Base-by-base conservation (phyloP, 2,329 filamentous ascomycete genomes). In the Endoconidiophora laricicola region DNA sequence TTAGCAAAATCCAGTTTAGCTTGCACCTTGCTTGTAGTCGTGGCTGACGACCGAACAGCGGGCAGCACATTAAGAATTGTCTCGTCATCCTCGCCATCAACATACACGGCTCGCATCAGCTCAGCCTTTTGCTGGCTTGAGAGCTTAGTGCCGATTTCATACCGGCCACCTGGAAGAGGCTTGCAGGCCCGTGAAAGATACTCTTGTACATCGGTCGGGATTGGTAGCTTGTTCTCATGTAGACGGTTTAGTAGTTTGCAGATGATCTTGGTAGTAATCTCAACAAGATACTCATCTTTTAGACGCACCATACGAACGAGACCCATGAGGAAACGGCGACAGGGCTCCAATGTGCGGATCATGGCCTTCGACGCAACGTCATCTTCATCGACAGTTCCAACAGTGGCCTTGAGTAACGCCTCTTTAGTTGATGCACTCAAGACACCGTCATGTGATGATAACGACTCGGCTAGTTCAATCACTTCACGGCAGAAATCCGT, bases 401-500 rank as follows among this genome's bases (percentile, higher is more conserved):
- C 61, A 1, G 45, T 23, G 14, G 18, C 47, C 33, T 49, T 50
- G 39, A 54, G 10, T 18, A 52, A 48, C 36, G 55, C 53, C 41
- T 58, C 55, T 52, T 56, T 49, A 46, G 87, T 63, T 10, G 84
- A 83, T 43, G 81, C 83, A 2, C 85, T 78, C 55, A 98, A 79
- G 52, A 95, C 74, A 46, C 79, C 81, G 61, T 93, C 91, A 57
- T 94, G 81, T 39, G 85, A 80, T 60, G 96, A 84, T 1, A 94
- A 72, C 36, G 76, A 74, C 59, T 94, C 85, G 0, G 90, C 88
- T 60, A 94, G 84, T 58, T 96, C 86, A 77, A 98, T 98, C 12
- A 85, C 84, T 60, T 94, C 86, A 56, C 91, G 81, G 60, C 88
- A 95, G 59, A 96, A 95, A 52, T 94, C 81, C 58, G 87, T 81